These are phyloP conservation scores for Cyclotella cryptica DNA, from an alignment of 108 stramenopile genomes.

Conservation along the genomic window DNA sequence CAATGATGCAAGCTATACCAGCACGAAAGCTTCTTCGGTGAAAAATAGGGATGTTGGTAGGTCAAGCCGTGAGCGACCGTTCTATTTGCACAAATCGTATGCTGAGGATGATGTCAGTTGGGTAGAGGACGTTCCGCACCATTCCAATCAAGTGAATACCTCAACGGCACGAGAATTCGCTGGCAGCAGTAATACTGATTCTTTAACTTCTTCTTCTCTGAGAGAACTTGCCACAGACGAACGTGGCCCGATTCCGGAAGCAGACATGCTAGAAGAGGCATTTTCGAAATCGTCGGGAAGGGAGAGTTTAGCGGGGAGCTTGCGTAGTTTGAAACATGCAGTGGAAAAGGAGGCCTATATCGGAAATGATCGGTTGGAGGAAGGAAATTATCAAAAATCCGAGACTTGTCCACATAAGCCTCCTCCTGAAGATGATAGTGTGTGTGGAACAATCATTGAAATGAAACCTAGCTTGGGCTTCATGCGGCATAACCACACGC, in stretches of 20 bases:
- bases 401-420: background rate
- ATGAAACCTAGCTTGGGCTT: constrained; percentile 8
- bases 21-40: background rate
- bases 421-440: background rate
- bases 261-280: background rate
- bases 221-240: background rate
- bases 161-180: no score
- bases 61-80: background rate
- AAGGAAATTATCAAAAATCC: no score
- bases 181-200: background rate
- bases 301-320: background rate
- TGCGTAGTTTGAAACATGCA: background rate
- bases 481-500: background rate
- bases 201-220: background rate
- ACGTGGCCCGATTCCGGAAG: background rate
- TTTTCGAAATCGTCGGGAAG: background rate
- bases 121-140: background rate
- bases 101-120: constrained; percentile 17
- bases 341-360: background rate
- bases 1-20: background rate
- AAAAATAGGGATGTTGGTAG: background rate
- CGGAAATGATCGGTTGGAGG: background rate
- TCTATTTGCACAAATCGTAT: background rate
- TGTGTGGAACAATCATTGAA: background rate
- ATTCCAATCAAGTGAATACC: background rate